Percentiles rank a stretch among this genome's conserved stretches.
phyloP scores from a whole-genome alignment of 2,329 filamentous ascomycete genomes.

The Hawksworthiomyces lignivorus region DNA sequence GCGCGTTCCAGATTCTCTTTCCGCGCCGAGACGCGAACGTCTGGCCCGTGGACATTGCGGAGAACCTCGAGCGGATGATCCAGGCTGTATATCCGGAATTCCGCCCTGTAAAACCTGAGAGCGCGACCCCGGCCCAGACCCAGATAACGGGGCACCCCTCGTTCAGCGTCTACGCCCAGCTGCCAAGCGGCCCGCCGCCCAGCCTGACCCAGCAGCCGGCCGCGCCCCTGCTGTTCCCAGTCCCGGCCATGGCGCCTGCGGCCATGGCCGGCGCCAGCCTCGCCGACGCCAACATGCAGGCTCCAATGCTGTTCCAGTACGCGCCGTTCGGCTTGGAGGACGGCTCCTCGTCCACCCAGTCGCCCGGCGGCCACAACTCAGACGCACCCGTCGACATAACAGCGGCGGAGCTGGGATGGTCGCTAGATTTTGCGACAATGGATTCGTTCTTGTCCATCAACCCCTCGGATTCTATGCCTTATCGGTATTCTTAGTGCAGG shows the following conservation, averaged over 20 bases:
- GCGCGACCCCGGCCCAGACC: too few species aligned
- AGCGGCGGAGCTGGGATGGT: slow-evolving; percentile 14
- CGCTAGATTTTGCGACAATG: slow-evolving; percentile 16
- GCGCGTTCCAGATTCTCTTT: slow-evolving; percentile 8
- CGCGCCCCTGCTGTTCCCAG: too few species aligned
- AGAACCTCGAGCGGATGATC: slow-evolving; percentile 13
- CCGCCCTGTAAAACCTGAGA: slow-evolving; percentile 5
- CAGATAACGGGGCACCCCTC: too few species aligned
- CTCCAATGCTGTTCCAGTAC: too few species aligned
- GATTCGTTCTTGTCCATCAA: slow-evolving; percentile 15
- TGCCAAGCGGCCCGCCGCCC: neutral
- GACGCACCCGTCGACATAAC: slow-evolving; percentile 12
- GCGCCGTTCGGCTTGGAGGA: slow-evolving; percentile 9
- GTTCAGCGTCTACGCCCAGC: too few species aligned
- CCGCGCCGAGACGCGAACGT: neutral
- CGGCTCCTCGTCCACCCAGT: neutral
- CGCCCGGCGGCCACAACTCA: neutral
- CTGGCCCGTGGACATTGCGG: slow-evolving; percentile 6
- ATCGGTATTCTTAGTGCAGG: too few species aligned
- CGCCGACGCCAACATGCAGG: neutral
- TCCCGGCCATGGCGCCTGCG: too few species aligned
- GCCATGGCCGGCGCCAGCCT: neutral
- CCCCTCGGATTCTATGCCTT: too few species aligned
- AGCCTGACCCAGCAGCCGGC: neutral
- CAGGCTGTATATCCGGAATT: slow-evolving; percentile 15